Conservation (phyloP, 352 stramenopile species). For the Pythium dissotocum region DNA sequence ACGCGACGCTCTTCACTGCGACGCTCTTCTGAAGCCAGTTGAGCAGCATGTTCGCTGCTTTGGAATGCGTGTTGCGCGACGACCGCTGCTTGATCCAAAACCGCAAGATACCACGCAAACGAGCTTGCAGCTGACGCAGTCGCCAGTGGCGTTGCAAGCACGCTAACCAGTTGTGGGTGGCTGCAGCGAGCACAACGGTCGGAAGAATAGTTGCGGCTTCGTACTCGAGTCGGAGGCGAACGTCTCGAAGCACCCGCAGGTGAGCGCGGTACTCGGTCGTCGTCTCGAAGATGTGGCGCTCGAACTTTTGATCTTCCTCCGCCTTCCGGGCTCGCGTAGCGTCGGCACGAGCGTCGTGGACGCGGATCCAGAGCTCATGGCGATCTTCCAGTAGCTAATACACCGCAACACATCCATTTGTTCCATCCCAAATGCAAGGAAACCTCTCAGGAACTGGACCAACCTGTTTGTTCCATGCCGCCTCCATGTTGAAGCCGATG, state of each 20-base stretch:
- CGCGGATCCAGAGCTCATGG: slow-evolving; percentile 41
- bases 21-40: slow-evolving; percentile 70
- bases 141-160: slow-evolving; percentile 42
- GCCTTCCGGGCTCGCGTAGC: slow-evolving; percentile 38
- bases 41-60: slow-evolving; percentile 45
- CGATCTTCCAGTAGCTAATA: slow-evolving; percentile 45
- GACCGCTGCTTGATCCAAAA: slow-evolving; percentile 50
- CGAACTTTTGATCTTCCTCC: slow-evolving; percentile 49
- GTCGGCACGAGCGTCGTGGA: slow-evolving; percentile 39
- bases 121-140: slow-evolving; percentile 33
- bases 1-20: slow-evolving; percentile 48
- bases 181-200: slow-evolving; percentile 44
- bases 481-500: slow-evolving; percentile 61
- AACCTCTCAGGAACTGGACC: background rate
- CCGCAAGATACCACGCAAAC: slow-evolving; percentile 41
- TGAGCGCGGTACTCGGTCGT: slow-evolving; percentile 49
- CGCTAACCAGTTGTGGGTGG: slow-evolving; percentile 46
- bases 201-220: slow-evolving; percentile 47
- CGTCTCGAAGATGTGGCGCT: slow-evolving; percentile 44
- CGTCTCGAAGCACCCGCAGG: slow-evolving; percentile 40
- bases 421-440: too few relatives aligned
- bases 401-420: too few relatives aligned
- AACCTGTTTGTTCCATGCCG: slow-evolving; percentile 55
- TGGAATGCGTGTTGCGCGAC: slow-evolving; percentile 32
- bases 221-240: slow-evolving; percentile 35